Conservation (phyloP, 2,329 filamentous ascomycete genomes). For the Xylariaceae sp. region DNA sequence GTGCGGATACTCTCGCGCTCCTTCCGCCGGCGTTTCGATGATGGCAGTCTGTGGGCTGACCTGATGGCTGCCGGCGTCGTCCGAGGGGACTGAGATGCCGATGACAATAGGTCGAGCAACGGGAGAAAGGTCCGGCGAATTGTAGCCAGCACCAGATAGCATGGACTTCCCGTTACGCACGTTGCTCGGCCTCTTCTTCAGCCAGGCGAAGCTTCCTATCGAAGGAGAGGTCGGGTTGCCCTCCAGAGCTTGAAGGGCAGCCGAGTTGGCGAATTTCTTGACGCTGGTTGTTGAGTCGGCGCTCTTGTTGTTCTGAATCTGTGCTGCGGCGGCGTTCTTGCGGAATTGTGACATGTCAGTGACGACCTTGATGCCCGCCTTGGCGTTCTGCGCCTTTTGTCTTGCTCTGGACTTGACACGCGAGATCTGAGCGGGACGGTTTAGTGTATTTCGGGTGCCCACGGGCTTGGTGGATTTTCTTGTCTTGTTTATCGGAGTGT, state of each 20-base stretch:
- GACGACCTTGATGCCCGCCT: slow-evolving; percentile 61
- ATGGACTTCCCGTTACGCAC: slow-evolving; percentile 18
- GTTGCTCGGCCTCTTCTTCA: slow-evolving; percentile 37
- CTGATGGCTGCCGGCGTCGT: slow-evolving; percentile 39
- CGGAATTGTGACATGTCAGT: slow-evolving; percentile 59
- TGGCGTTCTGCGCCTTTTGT: slow-evolving; percentile 55
- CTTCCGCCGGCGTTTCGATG: slow-evolving; percentile 36
- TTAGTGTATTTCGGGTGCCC: slow-evolving; percentile 14
- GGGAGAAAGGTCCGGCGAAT: slow-evolving; percentile 53
- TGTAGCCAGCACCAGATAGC: slow-evolving; percentile 23
- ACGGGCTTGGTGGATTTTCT: slow-evolving; percentile 14
- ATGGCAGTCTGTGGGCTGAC: slow-evolving; percentile 48
- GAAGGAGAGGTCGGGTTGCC: slow-evolving; percentile 49
- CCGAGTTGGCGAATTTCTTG: slow-evolving; percentile 53
- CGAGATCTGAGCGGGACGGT: slow-evolving; percentile 35
- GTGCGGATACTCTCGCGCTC: slow-evolving; percentile 22
- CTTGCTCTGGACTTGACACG: slow-evolving; percentile 54
- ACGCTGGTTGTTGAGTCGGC: slow-evolving; percentile 23
- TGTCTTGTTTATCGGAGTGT: slow-evolving; percentile 9
- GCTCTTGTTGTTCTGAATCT: slow-evolving; percentile 23
- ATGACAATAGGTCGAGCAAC: slow-evolving; percentile 68
- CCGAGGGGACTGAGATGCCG: slow-evolving; percentile 60
- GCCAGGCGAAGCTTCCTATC: slow-evolving; percentile 53
- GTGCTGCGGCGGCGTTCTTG: slow-evolving; percentile 38
- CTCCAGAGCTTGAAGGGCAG: slow-evolving; percentile 54